These are phyloP conservation scores for Fagus sylvatica DNA, from an alignment of 306 rosid genomes.

Conservation along the genomic window DNA sequence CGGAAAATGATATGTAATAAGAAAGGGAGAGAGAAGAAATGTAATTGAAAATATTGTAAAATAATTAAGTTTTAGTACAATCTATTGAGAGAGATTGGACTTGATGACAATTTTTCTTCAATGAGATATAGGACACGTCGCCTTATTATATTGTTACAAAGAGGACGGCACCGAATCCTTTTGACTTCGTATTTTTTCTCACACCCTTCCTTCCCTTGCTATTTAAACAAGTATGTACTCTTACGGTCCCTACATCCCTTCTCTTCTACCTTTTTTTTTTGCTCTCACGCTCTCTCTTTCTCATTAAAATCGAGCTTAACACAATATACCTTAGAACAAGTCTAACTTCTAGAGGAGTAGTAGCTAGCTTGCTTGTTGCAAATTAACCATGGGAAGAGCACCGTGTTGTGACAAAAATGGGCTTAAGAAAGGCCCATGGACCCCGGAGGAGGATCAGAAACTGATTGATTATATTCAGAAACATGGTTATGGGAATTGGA, in stretches of 20 bases:
- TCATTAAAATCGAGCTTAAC: slow-evolving; percentile 3
- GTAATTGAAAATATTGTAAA: neutral
- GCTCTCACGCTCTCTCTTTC: neutral
- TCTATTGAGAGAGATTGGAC: neutral
- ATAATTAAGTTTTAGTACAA: neutral
- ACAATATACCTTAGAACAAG: neutral
- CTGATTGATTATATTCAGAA: slow-evolving; percentile 72
- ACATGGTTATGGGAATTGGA: slow-evolving; percentile 94
- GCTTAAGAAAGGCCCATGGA: slow-evolving; percentile 98
- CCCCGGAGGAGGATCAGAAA: slow-evolving; percentile 82
- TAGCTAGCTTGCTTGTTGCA: neutral
- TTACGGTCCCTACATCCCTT: slow-evolving; percentile 46
- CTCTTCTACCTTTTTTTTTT: neutral
- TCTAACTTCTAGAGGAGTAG: neutral
- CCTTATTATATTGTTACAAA: slow-evolving; percentile 23
- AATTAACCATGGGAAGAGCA: slow-evolving; percentile 72
- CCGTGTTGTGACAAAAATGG: slow-evolving; percentile 95
- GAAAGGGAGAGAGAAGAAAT: neutral
- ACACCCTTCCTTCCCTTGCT: slow-evolving; percentile 20
- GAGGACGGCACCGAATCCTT: slow-evolving; percentile 85
- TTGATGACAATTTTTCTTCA: slow-evolving; percentile 1
- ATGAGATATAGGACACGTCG: slow-evolving; percentile 64
- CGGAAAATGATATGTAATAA: slow-evolving; percentile 41
- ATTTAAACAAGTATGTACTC: slow-evolving; percentile 51
- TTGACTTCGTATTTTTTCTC: slow-evolving; percentile 45